phyloP scores from a whole-genome alignment of 768 basidiomycete species.

The Russula sp. region DNA sequence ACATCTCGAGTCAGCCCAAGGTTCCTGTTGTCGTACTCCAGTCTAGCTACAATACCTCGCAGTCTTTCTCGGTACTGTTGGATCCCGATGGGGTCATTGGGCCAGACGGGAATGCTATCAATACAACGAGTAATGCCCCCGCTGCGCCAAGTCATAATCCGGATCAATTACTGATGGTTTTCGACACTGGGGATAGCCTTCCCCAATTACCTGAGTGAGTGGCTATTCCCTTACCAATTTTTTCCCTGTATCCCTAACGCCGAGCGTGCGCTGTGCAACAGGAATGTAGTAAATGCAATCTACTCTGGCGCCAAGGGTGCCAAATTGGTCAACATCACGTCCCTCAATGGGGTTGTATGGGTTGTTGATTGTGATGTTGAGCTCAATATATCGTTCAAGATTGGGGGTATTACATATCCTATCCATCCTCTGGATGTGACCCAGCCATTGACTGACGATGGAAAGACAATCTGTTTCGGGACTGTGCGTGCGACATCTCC shows the following conservation, averaged over 20 bases:
- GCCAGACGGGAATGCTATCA: constrained; percentile 57
- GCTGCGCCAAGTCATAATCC: constrained; percentile 63
- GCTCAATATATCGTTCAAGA: constrained; percentile 63
- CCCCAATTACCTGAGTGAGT: constrained; percentile 56
- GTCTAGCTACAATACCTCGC: constrained; percentile 49
- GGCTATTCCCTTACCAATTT: not conserved
- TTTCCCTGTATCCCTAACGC: constrained; percentile 24
- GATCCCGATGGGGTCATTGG: constrained; percentile 61
- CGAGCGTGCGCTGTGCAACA: constrained; percentile 29
- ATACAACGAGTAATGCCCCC: constrained; percentile 43
- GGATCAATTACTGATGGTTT: constrained; percentile 55
- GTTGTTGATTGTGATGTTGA: constrained; percentile 59
- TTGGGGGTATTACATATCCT: constrained; percentile 53
- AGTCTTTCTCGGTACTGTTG: constrained; percentile 63
- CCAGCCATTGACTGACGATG: constrained; percentile 35
- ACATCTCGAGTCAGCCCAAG: constrained; percentile 49
- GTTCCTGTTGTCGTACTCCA: constrained; percentile 45
- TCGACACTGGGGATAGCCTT: constrained; percentile 69
- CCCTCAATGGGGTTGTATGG: constrained; percentile 52
- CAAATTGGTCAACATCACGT: constrained; percentile 40
- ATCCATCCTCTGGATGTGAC: constrained; percentile 66
- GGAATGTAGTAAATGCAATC: constrained; percentile 54
- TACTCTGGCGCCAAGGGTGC: constrained; percentile 56
- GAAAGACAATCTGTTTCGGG: constrained; percentile 40
- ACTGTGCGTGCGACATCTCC: constrained; percentile 25